Base-by-base conservation (phyloP, 2,329 filamentous ascomycete species). In the Sporothrix sp. region DNA sequence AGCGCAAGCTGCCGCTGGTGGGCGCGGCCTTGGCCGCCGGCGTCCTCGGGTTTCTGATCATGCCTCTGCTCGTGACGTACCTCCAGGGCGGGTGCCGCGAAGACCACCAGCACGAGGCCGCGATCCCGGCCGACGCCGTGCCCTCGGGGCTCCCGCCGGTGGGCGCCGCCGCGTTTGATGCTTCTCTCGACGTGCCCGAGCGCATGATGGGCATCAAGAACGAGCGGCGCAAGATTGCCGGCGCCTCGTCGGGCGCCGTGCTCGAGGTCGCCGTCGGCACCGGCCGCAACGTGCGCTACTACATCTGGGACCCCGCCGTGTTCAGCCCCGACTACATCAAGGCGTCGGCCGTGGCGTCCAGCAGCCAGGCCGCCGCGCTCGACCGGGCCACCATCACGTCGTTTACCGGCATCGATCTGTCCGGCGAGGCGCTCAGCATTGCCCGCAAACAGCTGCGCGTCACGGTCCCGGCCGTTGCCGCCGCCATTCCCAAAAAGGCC, bases 211-310 rank as follows among this genome's bases (percentile, higher is more conserved):
- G 80, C 43, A 71, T 82, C 56, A 71, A 67, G 6, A 64, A 63
- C 16, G 63, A 81, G 47, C 72, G 80, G 10, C 66, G 66, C 46
- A 64, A 66, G 20, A 65, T 84, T 23, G 74, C 73, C 1, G 59
- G 63, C 11, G 62, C 65, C 28, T 78, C 74, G 6, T 61, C 61
- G 0, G 80, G 80, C 2, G 68, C 80, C 61, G 79, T 83, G 11
- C 70, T 82, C 28, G 80, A 83, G 62, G 69, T 83, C 11, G 79
- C 78, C 16, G 72, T 82, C 51, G 80, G 80, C 16, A 81, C 79
- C 3, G 80, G 80, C 3, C 70, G 80, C 11, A 84, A 83, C 58
- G 60, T 82, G 14, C 67, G 70, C 35, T 78, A 73, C 62, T 82
- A 82, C 61, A 67, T 74, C 59, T 83, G 78, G 78, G 68, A 66